A percentile compares a stretch with the other conserved stretches of the same genome.
Evolutionary conservation across 352 stramenopile genomes (phyloP).

Genomic region (Globisporangium splendens): DNA sequence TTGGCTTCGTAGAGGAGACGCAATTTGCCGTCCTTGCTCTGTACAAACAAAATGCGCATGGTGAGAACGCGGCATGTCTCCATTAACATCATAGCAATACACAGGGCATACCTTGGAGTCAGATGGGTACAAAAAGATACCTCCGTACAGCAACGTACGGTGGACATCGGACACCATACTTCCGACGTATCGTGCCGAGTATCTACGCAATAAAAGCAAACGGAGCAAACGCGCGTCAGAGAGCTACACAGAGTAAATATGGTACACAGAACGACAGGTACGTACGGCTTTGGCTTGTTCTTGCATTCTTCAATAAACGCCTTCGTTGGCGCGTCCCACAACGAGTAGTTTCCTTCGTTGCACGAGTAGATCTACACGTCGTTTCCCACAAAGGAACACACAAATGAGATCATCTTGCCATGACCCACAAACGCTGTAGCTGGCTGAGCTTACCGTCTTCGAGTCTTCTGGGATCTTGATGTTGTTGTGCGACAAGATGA

Average conservation of each 20-base stretch:
- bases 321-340: slow-evolving; percentile 94
- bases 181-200: slow-evolving; percentile 95
- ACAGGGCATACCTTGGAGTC: slow-evolving; percentile 86
- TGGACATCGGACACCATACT: slow-evolving; percentile 99
- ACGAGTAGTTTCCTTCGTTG: slow-evolving; percentile 97
- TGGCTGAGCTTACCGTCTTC: slow-evolving; percentile 54
- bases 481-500: slow-evolving; percentile 94
- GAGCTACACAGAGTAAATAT: neutral
- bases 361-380: slow-evolving; percentile 92
- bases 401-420: neutral
- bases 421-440: neutral
- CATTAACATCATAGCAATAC: neutral
- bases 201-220: slow-evolving; percentile 26
- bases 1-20: slow-evolving; percentile 98
- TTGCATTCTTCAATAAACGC: slow-evolving; percentile 88
- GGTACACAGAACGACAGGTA: neutral
- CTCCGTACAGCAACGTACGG: slow-evolving; percentile 97
- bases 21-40: slow-evolving; percentile 91
- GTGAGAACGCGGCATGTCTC: too few relatives aligned
- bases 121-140: slow-evolving; percentile 98
- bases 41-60: neutral
- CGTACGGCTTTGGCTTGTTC: slow-evolving; percentile 65
- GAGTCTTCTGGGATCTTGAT: slow-evolving; percentile 93
- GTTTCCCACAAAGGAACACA: neutral
- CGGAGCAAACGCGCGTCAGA: neutral